Evolutionary conservation across 2,329 filamentous ascomycete genomes (phyloP).

Genomic region (Cryphonectria parasitica): DNA sequence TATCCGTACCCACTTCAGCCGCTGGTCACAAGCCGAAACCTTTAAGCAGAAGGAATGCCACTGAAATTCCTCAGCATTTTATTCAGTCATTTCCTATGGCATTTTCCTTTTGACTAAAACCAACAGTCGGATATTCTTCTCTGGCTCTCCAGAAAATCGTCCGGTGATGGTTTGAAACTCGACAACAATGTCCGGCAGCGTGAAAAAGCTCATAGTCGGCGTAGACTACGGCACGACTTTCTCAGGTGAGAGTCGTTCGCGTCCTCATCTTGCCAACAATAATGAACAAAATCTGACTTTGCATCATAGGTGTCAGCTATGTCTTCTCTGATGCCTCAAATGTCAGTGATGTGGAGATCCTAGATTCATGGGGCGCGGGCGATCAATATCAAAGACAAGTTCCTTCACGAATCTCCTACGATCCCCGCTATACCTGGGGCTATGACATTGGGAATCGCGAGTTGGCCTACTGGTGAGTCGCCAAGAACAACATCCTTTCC

Average conservation of each 20-base stretch:
- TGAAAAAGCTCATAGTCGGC: constrained; percentile 8
- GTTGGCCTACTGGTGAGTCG: neutral
- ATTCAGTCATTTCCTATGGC: neutral
- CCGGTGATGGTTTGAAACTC: neutral
- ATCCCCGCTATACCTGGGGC: constrained; percentile 6
- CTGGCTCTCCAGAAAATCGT: neutral
- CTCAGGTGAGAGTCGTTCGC: constrained; percentile 2
- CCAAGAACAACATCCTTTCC: neutral
- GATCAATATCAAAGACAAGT: constrained; percentile 13
- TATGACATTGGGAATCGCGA: constrained; percentile 8
- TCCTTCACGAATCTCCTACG: constrained; percentile 12
- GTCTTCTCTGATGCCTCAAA: constrained; percentile 11
- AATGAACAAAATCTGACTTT: neutral
- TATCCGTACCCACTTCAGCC: neutral
- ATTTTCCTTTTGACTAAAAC: neutral
- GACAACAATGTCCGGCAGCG: constrained; percentile 2
- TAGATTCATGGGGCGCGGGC: constrained; percentile 8
- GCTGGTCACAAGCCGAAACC: neutral
- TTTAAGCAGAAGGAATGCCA: neutral
- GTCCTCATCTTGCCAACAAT: neutral
- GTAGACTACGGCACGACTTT: constrained; percentile 15
- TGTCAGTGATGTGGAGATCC: constrained; percentile 10
- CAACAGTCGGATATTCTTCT: neutral
- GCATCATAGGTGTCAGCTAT: constrained; percentile 8
- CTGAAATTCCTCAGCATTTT: neutral